phyloP scores from a whole-genome alignment of 2,329 filamentous ascomycete genomes.

The Fusarium sp. region DNA sequence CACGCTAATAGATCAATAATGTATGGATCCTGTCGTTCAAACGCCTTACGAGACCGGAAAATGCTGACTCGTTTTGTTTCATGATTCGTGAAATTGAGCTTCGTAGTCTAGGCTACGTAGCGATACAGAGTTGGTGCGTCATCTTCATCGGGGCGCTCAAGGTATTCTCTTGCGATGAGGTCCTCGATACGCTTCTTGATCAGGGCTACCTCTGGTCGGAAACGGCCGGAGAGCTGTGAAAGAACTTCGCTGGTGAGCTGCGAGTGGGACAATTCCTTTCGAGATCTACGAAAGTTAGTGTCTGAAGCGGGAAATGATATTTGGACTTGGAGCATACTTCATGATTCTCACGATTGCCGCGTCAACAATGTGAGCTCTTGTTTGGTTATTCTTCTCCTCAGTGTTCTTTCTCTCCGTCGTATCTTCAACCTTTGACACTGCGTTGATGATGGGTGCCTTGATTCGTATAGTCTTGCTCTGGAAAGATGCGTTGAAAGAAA shows the following conservation, averaged over 20 bases:
- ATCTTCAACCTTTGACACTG: conserved; percentile 87
- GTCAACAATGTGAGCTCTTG: conserved; percentile 77
- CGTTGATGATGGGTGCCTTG: conserved; percentile 87
- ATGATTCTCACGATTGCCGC: conserved; percentile 85
- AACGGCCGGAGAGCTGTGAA: conserved; percentile 74
- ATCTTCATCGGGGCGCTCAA: conserved; percentile 77
- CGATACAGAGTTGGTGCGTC: conserved; percentile 74
- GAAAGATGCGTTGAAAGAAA: conserved; percentile 86
- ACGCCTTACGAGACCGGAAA: conserved; percentile 41
- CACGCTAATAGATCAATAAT: conserved; percentile 35
- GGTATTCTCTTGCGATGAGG: conserved; percentile 80
- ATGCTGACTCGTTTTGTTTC: conserved; percentile 35
- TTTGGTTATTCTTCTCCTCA: conserved; percentile 80
- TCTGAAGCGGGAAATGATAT: background rate
- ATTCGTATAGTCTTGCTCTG: conserved; percentile 86
- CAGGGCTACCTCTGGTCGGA: conserved; percentile 80
- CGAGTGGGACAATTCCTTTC: conserved; percentile 77
- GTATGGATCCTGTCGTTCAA: conserved; percentile 28
- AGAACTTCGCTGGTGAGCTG: conserved; percentile 79
- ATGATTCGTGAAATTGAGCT: conserved; percentile 39
- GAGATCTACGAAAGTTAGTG: conserved; percentile 65
- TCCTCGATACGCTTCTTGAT: conserved; percentile 87
- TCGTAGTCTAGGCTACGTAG: conserved; percentile 71
- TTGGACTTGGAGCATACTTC: conserved; percentile 72
- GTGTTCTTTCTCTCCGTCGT: conserved; percentile 76